Conservation (phyloP, 23 red algal genomes). For the Gracilaria gracilis region DNA sequence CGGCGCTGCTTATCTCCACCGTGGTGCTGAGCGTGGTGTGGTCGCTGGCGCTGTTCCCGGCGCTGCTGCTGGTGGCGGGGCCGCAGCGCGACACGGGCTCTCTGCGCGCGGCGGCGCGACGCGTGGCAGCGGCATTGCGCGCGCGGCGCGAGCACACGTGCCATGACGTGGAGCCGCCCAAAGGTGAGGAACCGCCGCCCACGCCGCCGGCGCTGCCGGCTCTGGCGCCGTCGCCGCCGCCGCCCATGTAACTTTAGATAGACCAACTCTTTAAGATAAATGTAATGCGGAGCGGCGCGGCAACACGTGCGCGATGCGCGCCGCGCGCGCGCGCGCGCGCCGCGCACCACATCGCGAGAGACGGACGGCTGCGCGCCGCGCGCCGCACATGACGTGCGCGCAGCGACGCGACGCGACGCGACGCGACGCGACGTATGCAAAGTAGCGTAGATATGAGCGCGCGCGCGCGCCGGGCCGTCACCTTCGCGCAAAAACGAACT, state of each 20-base stretch:
- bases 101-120: background rate
- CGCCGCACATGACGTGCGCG: too few species aligned
- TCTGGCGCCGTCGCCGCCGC: too few species aligned
- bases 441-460: too few species aligned
- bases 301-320: background rate
- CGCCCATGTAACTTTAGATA: too few species aligned
- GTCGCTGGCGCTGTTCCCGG: conserved; percentile 75
- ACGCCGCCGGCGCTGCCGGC: background rate
- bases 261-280: too few species aligned
- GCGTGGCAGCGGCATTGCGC: background rate
- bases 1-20: conserved; percentile 50
- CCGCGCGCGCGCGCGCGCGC: background rate
- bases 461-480: background rate
- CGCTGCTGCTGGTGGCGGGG: conserved; percentile 47
- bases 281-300: background rate
- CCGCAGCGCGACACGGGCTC: conserved; percentile 45
- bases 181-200: background rate
- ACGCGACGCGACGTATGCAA: too few species aligned
- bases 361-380: too few species aligned
- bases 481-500: too few species aligned
- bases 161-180: background rate
- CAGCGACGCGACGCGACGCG: too few species aligned
- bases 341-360: too few species aligned
- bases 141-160: conserved; percentile 15
- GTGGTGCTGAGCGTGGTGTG: conserved; percentile 63